Conservation (phyloP, 2,329 filamentous ascomycete species). For the Talaromyces sp. region DNA sequence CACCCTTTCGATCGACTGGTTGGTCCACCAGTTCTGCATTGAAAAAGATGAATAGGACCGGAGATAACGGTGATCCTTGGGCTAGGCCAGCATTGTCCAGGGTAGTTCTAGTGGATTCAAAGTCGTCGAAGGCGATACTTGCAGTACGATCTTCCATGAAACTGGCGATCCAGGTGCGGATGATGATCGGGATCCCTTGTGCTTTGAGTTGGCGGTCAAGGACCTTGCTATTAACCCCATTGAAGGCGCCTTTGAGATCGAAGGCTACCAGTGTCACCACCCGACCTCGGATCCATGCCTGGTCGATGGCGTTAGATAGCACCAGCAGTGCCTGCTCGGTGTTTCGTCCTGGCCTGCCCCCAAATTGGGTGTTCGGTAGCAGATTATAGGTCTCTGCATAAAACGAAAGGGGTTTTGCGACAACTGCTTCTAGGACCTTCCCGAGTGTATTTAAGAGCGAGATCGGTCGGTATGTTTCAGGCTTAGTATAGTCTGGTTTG, state of each 20-base stretch:
- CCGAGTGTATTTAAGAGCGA: constrained; percentile 27
- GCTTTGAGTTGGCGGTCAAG: constrained; percentile 16
- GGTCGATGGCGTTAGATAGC: constrained; percentile 23
- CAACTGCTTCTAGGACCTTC: constrained; percentile 24
- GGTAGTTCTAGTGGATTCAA: constrained; percentile 12
- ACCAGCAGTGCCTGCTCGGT: constrained; percentile 11
- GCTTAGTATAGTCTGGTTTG: constrained; percentile 28
- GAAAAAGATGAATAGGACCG: constrained; percentile 32
- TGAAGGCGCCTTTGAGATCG: constrained; percentile 26
- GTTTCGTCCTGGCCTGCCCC: neutral
- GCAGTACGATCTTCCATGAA: constrained; percentile 23
- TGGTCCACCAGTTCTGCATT: constrained; percentile 28
- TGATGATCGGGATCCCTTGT: constrained; percentile 2
- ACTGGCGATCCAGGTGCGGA: constrained; percentile 15
- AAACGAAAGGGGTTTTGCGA: constrained; percentile 25
- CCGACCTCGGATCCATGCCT: constrained; percentile 20
- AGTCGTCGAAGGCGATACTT: constrained; percentile 23
- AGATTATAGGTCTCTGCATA: constrained; percentile 24
- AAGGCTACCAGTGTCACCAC: constrained; percentile 25
- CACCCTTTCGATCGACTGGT: constrained; percentile 19
- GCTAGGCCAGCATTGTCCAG: constrained; percentile 18
- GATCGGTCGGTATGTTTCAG: constrained; percentile 29
- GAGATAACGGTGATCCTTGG: constrained; percentile 25
- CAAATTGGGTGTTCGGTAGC: constrained; percentile 27
- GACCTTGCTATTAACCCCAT: constrained; percentile 22